phyloP scores from a whole-genome alignment of 108 stramenopile species.

The Pseudonitzschia multistriata region DNA sequence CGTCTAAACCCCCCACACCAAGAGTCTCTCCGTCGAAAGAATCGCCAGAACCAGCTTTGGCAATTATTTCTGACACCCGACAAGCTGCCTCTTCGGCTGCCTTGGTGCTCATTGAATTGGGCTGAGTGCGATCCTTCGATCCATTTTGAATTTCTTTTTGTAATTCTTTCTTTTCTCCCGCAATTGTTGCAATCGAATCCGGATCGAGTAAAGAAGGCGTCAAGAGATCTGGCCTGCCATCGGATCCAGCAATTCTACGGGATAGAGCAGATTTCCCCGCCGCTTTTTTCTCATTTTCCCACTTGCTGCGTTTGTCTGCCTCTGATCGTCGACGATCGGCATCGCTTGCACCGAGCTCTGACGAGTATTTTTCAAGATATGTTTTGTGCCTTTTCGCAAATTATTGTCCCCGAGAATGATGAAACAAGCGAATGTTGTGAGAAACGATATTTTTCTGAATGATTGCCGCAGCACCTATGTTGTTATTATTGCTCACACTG shows the following conservation, averaged over 20 bases:
- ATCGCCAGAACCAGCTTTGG: conserved; percentile 64
- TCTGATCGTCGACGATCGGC: conserved; percentile 34
- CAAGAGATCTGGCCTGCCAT: conserved; percentile 42
- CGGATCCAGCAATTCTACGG: conserved; percentile 15
- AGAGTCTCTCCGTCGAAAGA: conserved; percentile 68
- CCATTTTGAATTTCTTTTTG: conserved; percentile 35
- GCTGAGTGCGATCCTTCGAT: not conserved
- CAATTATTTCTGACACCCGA: conserved; percentile 69
- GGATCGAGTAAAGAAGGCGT: conserved; percentile 35
- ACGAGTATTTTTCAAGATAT: conserved; percentile 20
- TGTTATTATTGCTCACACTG: conserved; percentile 28
- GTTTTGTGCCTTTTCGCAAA: conserved; percentile 19
- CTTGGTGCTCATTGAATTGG: not conserved
- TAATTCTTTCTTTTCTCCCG: conserved; percentile 43
- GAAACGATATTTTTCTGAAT: not conserved
- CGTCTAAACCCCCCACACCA: conserved; percentile 84
- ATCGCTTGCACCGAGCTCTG: conserved; percentile 38
- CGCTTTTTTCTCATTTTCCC: conserved; percentile 44
- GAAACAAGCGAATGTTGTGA: conserved; percentile 2
- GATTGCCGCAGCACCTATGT: not conserved
- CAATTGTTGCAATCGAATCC: conserved; percentile 28
- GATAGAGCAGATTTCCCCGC: conserved; percentile 48
- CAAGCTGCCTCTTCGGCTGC: conserved; percentile 31
- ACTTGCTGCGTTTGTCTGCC: conserved; percentile 48
- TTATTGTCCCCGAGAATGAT: conserved; percentile 7